These are phyloP conservation scores for Rhodamnia argentea DNA, from an alignment of 345 rosid genomes.

Conservation along the genomic window DNA sequence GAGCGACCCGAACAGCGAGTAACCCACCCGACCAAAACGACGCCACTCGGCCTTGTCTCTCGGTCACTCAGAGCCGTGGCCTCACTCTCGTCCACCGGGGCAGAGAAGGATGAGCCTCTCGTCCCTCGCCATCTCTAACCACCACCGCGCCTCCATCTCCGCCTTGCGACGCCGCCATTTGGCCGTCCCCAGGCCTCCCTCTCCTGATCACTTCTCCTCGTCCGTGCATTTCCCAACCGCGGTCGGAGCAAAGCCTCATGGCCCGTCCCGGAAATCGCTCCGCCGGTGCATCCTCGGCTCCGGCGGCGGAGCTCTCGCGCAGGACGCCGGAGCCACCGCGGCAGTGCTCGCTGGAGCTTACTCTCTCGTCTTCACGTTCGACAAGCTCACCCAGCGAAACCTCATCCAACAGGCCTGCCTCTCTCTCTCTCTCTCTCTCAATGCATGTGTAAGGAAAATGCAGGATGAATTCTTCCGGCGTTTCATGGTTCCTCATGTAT, in stretches of 20 bases:
- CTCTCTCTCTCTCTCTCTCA: neutral
- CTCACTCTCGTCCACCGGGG: neutral
- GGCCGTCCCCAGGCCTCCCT: neutral
- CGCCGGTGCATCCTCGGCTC: neutral
- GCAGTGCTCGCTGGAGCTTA: slow-evolving; percentile 72
- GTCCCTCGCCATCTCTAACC: neutral
- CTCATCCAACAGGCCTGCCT: slow-evolving; percentile 52
- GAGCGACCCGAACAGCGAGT: neutral
- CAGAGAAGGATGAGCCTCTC: neutral
- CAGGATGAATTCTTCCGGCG: neutral
- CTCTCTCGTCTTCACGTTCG: slow-evolving; percentile 52
- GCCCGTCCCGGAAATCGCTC: neutral
- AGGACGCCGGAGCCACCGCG: slow-evolving; percentile 57
- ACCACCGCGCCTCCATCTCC: neutral
- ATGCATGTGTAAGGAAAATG: neutral
- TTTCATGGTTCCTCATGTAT: no score
- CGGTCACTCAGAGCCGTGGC: neutral
- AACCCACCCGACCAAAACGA: neutral
- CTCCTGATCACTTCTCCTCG: neutral
- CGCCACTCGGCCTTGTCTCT: neutral
- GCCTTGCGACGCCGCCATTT: neutral
- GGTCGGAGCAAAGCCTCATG: neutral
- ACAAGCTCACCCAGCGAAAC: slow-evolving; percentile 47
- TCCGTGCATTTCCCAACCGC: neutral
- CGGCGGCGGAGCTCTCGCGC: slow-evolving; percentile 22